Evolutionary conservation across 208 protist genomes (phyloP), one percentile per base, ranked within the genome.

Genomic region (Strigomonas galati): DNA sequence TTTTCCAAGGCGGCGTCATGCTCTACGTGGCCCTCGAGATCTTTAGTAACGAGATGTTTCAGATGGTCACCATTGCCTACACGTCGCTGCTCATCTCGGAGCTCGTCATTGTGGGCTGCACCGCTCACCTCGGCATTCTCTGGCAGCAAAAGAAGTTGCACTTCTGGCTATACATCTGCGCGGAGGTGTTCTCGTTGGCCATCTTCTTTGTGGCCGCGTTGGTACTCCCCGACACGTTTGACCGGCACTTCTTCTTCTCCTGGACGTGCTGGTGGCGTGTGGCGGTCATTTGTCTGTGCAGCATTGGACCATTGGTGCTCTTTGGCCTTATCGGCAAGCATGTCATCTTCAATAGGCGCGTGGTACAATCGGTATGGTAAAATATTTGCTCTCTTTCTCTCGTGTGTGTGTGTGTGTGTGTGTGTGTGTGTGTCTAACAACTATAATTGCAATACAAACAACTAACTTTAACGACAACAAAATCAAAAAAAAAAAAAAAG

Each of bases 51-150:
- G 82, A 89, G 30, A 92, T 99, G 74, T 89, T 99, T 43, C 90
- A 98, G 52, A 97, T 99, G 23, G 95, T 98, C 35, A 92, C 94
- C 17, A 99, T 99, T 64, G 96, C 97, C 17, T 99, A 99, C 79
- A 99, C 97, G 0, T 85, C 96, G 0, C 82, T 99, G 4, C 97
- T 99, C 59, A 76, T 99, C 14, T 99, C 97, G 26, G 98, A 99
- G 84, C 72, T 99, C 15, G 56, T 98, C 49, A 98, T 99, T 74
- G 85, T 99, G 14, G 91, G 85, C 0, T 78, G 96, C 31, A 94
- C 96, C 43, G 94, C 97, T 10, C 93, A 99, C 66, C 84, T 89
- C 7, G 90, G 95, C 76, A 91, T 85, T 40, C 65, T 90, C n/a
- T 84, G 82, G 78, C 75, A 53, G 24, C 82, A 89, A 59, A 82